Conservation (phyloP, 2,329 filamentous ascomycete species). For the Aschersonia sp. region DNA sequence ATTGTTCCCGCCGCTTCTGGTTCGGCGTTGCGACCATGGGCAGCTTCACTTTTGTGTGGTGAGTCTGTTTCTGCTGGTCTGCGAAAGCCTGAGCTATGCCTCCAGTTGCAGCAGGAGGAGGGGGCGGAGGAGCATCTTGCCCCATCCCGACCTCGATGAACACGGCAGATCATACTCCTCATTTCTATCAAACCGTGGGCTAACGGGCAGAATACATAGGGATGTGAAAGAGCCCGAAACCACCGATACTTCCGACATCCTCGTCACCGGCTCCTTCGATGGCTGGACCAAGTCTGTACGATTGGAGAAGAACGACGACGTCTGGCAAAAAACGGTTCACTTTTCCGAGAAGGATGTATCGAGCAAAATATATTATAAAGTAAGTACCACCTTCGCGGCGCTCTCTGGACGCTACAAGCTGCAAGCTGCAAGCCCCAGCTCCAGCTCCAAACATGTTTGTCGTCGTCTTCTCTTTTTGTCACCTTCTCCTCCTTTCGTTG, state of each 20-base stretch:
- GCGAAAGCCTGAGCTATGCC: neutral
- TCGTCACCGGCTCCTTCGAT: conserved; percentile 92
- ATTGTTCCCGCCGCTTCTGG: neutral
- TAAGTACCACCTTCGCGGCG: conserved; percentile 25
- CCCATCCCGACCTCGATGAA: neutral
- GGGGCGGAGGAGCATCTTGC: neutral
- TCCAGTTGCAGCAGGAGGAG: neutral
- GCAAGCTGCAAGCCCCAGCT: too few species aligned
- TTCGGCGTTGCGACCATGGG: conserved; percentile 33
- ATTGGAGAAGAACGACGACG: conserved; percentile 59
- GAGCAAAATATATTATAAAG: conserved; percentile 89
- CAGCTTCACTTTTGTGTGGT: conserved; percentile 60
- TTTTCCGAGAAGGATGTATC: conserved; percentile 39
- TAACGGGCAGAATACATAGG: too few species aligned
- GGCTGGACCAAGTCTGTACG: conserved; percentile 80
- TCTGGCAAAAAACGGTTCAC: conserved; percentile 70
- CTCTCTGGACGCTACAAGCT: too few species aligned
- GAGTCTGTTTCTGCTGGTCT: conserved; percentile 17
- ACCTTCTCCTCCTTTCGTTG: too few species aligned
- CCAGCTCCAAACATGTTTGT: too few species aligned
- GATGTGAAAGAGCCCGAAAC: conserved; percentile 55
- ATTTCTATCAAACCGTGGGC: conserved; percentile 18
- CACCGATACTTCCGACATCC: conserved; percentile 51
- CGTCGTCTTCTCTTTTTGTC: neutral
- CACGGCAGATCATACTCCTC: neutral